phyloP scores from a whole-genome alignment of 192 early-diverging fungal genomes.

The Bifiguratus adelaidae region DNA sequence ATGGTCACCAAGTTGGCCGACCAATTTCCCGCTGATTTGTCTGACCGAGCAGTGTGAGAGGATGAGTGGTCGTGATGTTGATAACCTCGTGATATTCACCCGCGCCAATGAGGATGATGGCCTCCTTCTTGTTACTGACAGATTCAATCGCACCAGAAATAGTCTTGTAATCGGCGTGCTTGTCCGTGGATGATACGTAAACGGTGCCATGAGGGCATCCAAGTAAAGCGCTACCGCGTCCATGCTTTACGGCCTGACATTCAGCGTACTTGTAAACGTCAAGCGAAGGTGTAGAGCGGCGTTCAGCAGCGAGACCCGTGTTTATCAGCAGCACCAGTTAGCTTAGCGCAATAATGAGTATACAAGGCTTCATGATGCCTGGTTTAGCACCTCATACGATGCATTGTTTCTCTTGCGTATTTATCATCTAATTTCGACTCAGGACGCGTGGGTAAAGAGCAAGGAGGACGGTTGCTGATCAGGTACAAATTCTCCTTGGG shows the following conservation, averaged over 20 bases:
- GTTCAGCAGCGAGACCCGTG: too few species aligned
- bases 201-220: conserved; percentile 1
- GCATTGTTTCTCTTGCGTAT: too few species aligned
- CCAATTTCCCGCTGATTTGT: conserved; percentile 3
- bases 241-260: not conserved
- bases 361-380: too few species aligned
- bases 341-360: too few species aligned
- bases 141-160: not conserved
- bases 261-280: not conserved
- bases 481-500: too few species aligned
- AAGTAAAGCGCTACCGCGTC: not conserved
- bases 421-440: too few species aligned
- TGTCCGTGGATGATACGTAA: conserved; percentile 2
- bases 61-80: not conserved
- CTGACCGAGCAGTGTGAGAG: conserved; percentile 1
- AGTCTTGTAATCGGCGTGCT: not conserved
- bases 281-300: too few species aligned
- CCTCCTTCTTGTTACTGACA: not conserved
- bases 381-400: too few species aligned
- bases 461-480: too few species aligned
- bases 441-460: too few species aligned
- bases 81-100: conserved; percentile 1
- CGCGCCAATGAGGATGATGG: not conserved
- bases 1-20: conserved; percentile 5
- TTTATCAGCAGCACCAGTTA: too few species aligned